These are phyloP conservation scores for Dactylis glomerata DNA, from an alignment of 176 grass and related monocot genomes.

Conservation along the genomic window DNA sequence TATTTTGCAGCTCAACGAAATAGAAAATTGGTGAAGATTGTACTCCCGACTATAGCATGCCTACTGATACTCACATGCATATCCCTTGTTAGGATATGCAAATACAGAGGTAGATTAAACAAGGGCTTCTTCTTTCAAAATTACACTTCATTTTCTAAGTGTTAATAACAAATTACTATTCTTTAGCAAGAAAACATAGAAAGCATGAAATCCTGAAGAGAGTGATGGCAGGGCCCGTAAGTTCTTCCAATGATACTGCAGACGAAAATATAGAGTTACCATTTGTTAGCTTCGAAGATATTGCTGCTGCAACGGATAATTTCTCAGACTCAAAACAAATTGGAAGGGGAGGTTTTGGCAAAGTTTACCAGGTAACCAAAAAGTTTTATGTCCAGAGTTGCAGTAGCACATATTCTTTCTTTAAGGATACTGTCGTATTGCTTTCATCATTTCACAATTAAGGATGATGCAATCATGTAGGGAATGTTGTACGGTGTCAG, in stretches of 20 bases:
- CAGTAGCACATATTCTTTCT: background rate
- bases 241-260: background rate
- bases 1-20: background rate
- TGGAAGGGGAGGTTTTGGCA: constrained; percentile 12
- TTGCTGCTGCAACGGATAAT: background rate
- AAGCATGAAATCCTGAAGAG: background rate
- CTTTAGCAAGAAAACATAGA: background rate
- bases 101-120: background rate
- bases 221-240: background rate
- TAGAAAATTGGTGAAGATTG: background rate
- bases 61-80: background rate
- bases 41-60: background rate
- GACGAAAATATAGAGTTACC: background rate
- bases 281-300: background rate
- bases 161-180: background rate
- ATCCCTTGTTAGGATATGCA: background rate
- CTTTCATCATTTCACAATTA: background rate
- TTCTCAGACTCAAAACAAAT: background rate
- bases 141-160: background rate
- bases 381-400: background rate
- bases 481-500: background rate
- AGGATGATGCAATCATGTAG: constrained; percentile 4
- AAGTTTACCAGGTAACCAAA: constrained; percentile 30
- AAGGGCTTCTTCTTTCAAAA: background rate
- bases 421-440: background rate